Evolutionary conservation across 129 eudicot genomes (phyloP), one percentile per base, ranked within the genome.

Genomic region (Gnaphalium uliginosum): DNA sequence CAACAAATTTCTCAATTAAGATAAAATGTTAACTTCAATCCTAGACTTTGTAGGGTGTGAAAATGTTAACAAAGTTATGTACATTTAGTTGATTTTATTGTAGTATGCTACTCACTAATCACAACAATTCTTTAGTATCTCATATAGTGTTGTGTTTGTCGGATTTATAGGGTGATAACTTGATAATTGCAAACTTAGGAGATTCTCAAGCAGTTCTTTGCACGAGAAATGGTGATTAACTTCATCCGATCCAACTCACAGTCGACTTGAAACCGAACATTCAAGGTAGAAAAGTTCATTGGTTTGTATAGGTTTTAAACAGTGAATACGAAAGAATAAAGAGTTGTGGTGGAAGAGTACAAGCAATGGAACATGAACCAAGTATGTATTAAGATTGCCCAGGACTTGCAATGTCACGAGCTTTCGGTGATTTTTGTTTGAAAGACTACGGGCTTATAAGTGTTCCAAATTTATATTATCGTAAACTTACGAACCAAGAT

Each of bases 391-490:
- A 87, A 71, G 96, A 89, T 66, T 83, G 85, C 78, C 96, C 97
- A 10, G 96, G 97, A 54, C 89, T 92, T 18, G 97, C 97, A 71
- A 92, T 89, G 96, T 82, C 97, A 0, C 76, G 96, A 66, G 91
- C 97, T 64, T 89, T 92, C 24, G 91, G 96, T 41, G 96, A 87
- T 73, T 89, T 87, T 50, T 89, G 96, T 72, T 75, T 92, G n/a
- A 92, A 89, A 84, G 97, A 57, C 75, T 89, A 26, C 35, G 93
- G 98, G 27, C 89, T 92, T 76, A 89, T 87, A 61, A 84, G 90
- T 0, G 75, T 78, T 41, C 96, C 98, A 21, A 72, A 82, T 71
- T 76, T 92, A 26, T 84, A 66, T 33, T 86, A 84, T 58, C 74
- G 84, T 74, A 89, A 80, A 78, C 87, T 89, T 35, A 85, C 93